Conservation (phyloP, 2,329 filamentous ascomycete genomes). For the Cadophora luteo-olivacea region DNA sequence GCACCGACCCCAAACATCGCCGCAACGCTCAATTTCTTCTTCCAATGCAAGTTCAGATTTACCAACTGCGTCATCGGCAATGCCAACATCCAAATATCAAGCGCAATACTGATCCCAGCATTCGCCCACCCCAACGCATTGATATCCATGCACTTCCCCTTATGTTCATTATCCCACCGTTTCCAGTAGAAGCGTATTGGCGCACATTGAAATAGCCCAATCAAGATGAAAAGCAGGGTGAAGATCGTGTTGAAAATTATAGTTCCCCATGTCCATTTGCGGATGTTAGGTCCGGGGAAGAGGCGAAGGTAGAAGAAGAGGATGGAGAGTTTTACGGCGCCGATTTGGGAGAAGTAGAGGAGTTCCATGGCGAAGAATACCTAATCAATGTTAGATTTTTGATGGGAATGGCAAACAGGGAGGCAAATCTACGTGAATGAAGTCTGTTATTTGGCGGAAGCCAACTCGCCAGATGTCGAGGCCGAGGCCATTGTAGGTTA, state of each 20-base stretch:
- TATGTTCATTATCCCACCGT: constrained; percentile 55
- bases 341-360: constrained; percentile 55
- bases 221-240: constrained; percentile 45
- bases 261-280: constrained; percentile 51
- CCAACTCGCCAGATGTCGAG: constrained; percentile 11
- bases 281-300: constrained; percentile 52
- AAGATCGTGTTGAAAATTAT: constrained; percentile 49
- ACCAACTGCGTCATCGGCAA: constrained; percentile 56
- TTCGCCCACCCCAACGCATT: constrained; percentile 58
- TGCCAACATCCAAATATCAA: constrained; percentile 59
- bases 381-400: not conserved
- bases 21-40: constrained; percentile 56
- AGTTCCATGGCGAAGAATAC: constrained; percentile 42
- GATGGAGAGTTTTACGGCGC: constrained; percentile 57
- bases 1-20: constrained; percentile 54
- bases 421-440: constrained; percentile 1
- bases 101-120: constrained; percentile 57
- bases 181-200: constrained; percentile 61
- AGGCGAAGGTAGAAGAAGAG: constrained; percentile 62
- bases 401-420: not conserved
- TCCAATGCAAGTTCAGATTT: constrained; percentile 52
- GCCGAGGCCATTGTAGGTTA: constrained; percentile 4
- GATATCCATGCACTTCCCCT: constrained; percentile 56
- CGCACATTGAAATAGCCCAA: constrained; percentile 56
- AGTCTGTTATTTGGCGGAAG: constrained; percentile 14